Base-by-base conservation (phyloP, 495 filamentous ascomycete genomes). In the Xylaria flabelliformis region DNA sequence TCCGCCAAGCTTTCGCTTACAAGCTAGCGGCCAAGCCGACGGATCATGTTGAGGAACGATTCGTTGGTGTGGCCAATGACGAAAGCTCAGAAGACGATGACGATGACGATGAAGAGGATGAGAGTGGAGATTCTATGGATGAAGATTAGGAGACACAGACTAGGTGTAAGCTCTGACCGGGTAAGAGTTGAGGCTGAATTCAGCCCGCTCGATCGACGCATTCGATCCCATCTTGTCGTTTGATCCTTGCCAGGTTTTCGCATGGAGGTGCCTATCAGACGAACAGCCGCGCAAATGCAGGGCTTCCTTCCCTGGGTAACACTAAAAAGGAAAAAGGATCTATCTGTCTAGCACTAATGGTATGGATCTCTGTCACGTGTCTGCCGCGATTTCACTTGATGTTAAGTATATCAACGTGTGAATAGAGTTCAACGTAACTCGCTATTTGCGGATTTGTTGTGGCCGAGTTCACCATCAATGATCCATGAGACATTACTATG, bases 81-180 rank as follows among this genome's bases (percentile, higher is more conserved):
- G 87, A 88, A 73, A 88, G 86, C 72, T 90, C 92, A 68, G 83
- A 84, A 6, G 78, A 77, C 6, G 82, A 89, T 7, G 91, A 88
- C 26, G 86, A 80, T n/a, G 88, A 74, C n/a, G 89, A 82, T 44
- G 88, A 90, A 73, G 85, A 82, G 48, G 90, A 72, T 9, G 69
- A 72, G 36, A 86, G 82, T 12, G 95, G 91, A 85, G 94, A 97
- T 81, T 95, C 92, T 44, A 97, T 97, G 95, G 93, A 97, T 72
- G 95, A 97, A 82, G 90, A 93, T 77, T 91, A 82, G 81, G 65
- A 68, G 13, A 26, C 24, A 19, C 8, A 19, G 41, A 36, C 36
- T 39, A 8, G 8, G 26, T 29, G 39, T 26, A 59, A 19, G 61
- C 29, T 56, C 61, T 56, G 41, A 56, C 61, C 36, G 36, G 29